These are phyloP conservation scores for Sporodiniella umbellata DNA, from an alignment of 371 early-diverging fungal species.

Conservation along the genomic window DNA sequence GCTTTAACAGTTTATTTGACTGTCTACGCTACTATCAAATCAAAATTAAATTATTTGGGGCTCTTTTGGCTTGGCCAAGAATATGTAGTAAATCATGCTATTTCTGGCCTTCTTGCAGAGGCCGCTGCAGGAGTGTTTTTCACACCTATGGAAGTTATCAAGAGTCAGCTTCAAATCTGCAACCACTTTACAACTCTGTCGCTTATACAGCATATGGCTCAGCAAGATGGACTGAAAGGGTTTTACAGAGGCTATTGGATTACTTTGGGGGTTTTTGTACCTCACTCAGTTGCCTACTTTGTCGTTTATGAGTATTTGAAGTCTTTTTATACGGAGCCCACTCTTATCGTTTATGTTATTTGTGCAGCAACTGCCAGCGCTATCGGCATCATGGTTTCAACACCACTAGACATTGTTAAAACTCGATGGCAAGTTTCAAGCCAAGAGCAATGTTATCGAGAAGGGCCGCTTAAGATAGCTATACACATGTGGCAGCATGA, in stretches of 20 bases:
- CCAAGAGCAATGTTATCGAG: conserved; percentile 46
- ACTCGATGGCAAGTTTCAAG: conserved; percentile 92
- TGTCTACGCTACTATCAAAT: conserved; percentile 61
- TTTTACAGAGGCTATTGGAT: conserved; percentile 73
- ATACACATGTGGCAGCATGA: conserved; percentile 49
- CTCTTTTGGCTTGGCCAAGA: background rate
- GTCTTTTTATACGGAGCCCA: conserved; percentile 22
- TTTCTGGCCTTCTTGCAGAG: conserved; percentile 50
- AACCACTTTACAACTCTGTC: background rate
- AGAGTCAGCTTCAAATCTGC: conserved; percentile 58
- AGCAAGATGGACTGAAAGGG: conserved; percentile 55
- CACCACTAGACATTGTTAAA: conserved; percentile 95
- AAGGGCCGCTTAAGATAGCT: conserved; percentile 28
- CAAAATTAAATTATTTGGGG: conserved; percentile 20
- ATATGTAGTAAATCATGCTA: conserved; percentile 25
- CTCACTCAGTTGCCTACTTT: conserved; percentile 65
- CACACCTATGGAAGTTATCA: conserved; percentile 84
- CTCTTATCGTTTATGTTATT: conserved; percentile 45
- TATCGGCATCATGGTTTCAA: conserved; percentile 87
- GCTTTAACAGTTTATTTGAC: conserved; percentile 67
- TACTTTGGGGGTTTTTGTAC: conserved; percentile 63
- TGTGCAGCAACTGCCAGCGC: conserved; percentile 58
- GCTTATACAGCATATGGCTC: conserved; percentile 29
- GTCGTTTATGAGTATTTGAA: conserved; percentile 72
- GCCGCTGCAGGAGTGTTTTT: conserved; percentile 51